These are phyloP conservation scores for Candida maesae DNA, from an alignment of 805 yeast genomes.

Conservation along the genomic window DNA sequence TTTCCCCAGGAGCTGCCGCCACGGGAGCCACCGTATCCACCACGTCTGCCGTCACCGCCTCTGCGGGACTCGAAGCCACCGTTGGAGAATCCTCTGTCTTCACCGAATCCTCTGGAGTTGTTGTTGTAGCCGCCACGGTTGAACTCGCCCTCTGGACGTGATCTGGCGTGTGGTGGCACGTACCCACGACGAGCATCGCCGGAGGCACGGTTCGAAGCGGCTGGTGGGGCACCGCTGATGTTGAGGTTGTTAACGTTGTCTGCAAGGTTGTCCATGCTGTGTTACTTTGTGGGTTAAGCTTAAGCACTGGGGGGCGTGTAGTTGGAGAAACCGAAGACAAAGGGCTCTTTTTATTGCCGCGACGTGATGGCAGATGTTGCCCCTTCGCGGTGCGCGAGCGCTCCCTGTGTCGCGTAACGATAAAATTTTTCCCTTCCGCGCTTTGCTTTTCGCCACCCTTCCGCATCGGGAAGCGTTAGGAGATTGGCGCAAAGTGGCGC, in stretches of 20 bases:
- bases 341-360: not conserved
- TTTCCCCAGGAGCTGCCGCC: constrained; percentile 33
- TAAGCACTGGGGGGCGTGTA: not conserved
- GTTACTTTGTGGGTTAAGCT: not conserved
- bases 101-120: constrained; percentile 10
- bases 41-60: constrained; percentile 21
- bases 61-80: constrained; percentile 13
- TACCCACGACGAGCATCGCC: constrained; percentile 34
- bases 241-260: constrained; percentile 54
- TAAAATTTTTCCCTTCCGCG: constrained; percentile 1
- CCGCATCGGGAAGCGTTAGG: not conserved
- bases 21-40: constrained; percentile 32
- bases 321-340: not conserved
- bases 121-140: constrained; percentile 8
- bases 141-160: constrained; percentile 26
- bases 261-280: constrained; percentile 49
- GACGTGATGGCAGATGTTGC: constrained; percentile 1
- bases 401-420: too few species aligned
- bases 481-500: too few species aligned
- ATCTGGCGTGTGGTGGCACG: constrained; percentile 54
- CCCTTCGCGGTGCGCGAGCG: too few species aligned
- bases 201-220: constrained; percentile 3
- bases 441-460: not conserved
- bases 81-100: constrained; percentile 1
- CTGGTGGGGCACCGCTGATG: constrained; percentile 33